phyloP scores from a whole-genome alignment of 179 eudicot genomes.

The Corrigiola litoralis region DNA sequence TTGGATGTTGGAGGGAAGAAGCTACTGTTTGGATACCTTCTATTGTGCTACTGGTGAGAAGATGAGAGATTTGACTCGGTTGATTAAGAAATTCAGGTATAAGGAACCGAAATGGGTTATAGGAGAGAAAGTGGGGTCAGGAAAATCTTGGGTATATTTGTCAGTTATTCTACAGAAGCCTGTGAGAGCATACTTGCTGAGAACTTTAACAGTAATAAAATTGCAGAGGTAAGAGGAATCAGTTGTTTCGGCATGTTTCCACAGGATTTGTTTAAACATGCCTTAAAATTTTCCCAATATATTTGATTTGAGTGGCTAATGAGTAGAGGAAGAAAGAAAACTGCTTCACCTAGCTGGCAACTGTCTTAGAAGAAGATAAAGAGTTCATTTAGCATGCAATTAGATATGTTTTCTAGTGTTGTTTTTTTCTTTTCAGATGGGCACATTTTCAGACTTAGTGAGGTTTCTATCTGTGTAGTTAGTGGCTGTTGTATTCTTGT shows the following conservation, averaged over 20 bases:
- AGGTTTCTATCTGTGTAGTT: slow-evolving; percentile 7
- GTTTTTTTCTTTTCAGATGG: background rate
- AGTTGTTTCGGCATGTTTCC: slow-evolving; percentile 14
- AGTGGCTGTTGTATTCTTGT: background rate
- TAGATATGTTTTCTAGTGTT: slow-evolving; percentile 1
- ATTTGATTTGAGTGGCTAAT: slow-evolving; percentile 20
- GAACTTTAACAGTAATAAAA: background rate
- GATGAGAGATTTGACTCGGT: slow-evolving; percentile 55
- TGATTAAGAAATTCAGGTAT: slow-evolving; percentile 85
- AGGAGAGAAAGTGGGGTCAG: slow-evolving; percentile 67
- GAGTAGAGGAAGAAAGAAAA: slow-evolving; percentile 10
- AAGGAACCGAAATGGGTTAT: slow-evolving; percentile 94
- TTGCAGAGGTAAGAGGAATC: slow-evolving; percentile 21
- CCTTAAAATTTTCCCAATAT: slow-evolving; percentile 1
- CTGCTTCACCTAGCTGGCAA: background rate
- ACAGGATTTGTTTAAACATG: slow-evolving; percentile 8
- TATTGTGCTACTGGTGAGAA: slow-evolving; percentile 70
- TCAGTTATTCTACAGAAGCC: slow-evolving; percentile 95
- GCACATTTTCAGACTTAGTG: slow-evolving; percentile 7
- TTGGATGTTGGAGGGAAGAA: slow-evolving; percentile 81
- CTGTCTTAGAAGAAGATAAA: slow-evolving; percentile 13
- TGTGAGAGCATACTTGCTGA: slow-evolving; percentile 45
- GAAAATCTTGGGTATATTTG: slow-evolving; percentile 65
- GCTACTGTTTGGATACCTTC: slow-evolving; percentile 87
- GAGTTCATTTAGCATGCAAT: slow-evolving; percentile 4